These are phyloP conservation scores for Tetrastigma voinierianum DNA, from an alignment of 164 flowering plant species.

Conservation along the genomic window DNA sequence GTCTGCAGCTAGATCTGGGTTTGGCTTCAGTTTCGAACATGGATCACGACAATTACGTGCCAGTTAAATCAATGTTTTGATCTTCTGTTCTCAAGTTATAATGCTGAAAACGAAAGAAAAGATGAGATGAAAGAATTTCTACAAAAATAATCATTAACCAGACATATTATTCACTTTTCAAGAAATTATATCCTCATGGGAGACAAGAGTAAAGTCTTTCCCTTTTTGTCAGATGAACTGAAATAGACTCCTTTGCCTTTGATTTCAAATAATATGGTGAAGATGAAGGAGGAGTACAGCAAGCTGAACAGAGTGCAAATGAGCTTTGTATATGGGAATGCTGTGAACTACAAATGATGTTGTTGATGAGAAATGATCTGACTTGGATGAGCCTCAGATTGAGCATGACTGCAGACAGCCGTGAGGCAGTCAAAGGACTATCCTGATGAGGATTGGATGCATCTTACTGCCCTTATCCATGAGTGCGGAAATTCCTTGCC, in stretches of 20 bases:
- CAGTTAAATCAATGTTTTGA: too few species aligned
- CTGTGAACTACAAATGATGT: constrained; percentile 64
- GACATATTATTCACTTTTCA: constrained; percentile 54
- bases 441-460: constrained; percentile 72
- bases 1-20: too few species aligned
- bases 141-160: constrained; percentile 49
- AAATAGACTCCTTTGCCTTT: neutral
- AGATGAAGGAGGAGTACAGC: constrained; percentile 59
- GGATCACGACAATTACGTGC: too few species aligned
- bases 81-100: constrained; percentile 34
- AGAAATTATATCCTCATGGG: constrained; percentile 10
- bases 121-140: constrained; percentile 53
- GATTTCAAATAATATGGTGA: constrained; percentile 28
- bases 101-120: constrained; percentile 52
- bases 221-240: neutral
- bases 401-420: constrained; percentile 72
- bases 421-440: constrained; percentile 61
- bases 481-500: constrained; percentile 29
- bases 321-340: constrained; percentile 86
- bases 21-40: too few species aligned
- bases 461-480: constrained; percentile 61
- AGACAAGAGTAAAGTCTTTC: too few species aligned
- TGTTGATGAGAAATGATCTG: constrained; percentile 66
- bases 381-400: constrained; percentile 69
- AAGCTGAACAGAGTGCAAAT: constrained; percentile 51